These are phyloP conservation scores for Talaromyces trachyspermus DNA, from an alignment of 495 filamentous ascomycete genomes.

Conservation along the genomic window DNA sequence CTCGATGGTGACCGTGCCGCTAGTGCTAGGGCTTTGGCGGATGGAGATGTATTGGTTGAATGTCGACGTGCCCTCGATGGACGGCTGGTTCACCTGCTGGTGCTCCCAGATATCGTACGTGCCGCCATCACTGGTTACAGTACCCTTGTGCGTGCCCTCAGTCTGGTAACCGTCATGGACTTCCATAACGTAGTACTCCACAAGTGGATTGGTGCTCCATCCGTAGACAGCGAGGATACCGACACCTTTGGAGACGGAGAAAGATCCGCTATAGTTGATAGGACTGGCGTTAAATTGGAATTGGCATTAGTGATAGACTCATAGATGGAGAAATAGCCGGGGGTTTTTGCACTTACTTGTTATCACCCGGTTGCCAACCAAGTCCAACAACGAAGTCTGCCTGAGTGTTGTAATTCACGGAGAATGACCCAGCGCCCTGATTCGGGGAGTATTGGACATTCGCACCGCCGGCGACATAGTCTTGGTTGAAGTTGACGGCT, in stretches of 20 bases:
- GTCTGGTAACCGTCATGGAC: slow-evolving; percentile 47
- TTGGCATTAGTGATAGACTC: neutral
- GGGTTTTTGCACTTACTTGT: slow-evolving; percentile 22
- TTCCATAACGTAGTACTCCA: slow-evolving; percentile 62
- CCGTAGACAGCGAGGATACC: slow-evolving; percentile 57
- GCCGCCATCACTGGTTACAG: slow-evolving; percentile 49
- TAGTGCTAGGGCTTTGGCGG: slow-evolving; percentile 43
- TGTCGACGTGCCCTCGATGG: slow-evolving; percentile 50
- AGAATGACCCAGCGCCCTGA: slow-evolving; percentile 51
- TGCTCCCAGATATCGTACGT: slow-evolving; percentile 60
- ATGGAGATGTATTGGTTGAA: slow-evolving; percentile 60
- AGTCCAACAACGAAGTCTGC: slow-evolving; percentile 59
- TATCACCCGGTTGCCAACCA: slow-evolving; percentile 50
- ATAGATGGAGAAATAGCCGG: neutral
- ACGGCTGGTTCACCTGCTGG: slow-evolving; percentile 52
- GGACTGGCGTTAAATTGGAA: slow-evolving; percentile 22
- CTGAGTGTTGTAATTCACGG: slow-evolving; percentile 43
- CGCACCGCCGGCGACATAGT: slow-evolving; percentile 47
- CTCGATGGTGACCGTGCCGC: slow-evolving; percentile 44
- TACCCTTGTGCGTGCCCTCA: slow-evolving; percentile 42
- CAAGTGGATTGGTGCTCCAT: slow-evolving; percentile 53
- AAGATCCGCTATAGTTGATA: slow-evolving; percentile 49
- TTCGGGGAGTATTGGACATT: slow-evolving; percentile 50
- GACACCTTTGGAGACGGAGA: slow-evolving; percentile 34
- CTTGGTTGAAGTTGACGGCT: slow-evolving; percentile 51